Evolutionary conservation across 306 rosid genomes (phyloP).

Genomic region (Gynostemma pentaphyllum): DNA sequence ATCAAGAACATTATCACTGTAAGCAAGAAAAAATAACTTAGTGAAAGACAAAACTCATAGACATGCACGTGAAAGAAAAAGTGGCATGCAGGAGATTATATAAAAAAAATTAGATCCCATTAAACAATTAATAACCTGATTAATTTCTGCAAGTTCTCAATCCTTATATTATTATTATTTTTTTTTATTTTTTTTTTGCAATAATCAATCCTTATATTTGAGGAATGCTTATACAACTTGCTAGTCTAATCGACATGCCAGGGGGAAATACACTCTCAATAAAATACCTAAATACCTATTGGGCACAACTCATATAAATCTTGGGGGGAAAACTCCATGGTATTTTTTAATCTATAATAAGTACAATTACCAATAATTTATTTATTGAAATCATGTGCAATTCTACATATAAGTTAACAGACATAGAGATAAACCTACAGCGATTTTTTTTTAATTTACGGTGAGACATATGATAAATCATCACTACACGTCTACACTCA

Average conservation of each 20-base stretch:
- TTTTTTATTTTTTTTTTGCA: too few relatives aligned
- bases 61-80: background rate
- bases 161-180: too few relatives aligned
- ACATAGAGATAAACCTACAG: background rate
- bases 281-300: too few relatives aligned
- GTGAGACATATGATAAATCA: too few relatives aligned
- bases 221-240: background rate
- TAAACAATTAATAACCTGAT: background rate
- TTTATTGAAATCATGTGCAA: background rate
- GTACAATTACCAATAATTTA: background rate
- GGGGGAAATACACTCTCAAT: too few relatives aligned
- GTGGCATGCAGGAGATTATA: background rate
- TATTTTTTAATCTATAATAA: background rate
- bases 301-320: too few relatives aligned
- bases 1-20: slow-evolving; percentile 99
- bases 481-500: too few relatives aligned
- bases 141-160: background rate
- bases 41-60: background rate
- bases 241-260: too few relatives aligned
- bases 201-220: too few relatives aligned
- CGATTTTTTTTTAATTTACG: too few relatives aligned
- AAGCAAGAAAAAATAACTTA: slow-evolving; percentile 14
- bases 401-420: background rate
- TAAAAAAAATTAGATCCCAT: background rate
- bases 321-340: too few relatives aligned